phyloP scores from a whole-genome alignment of 257 asterid genomes.

The Fraxinus cuspidata region DNA sequence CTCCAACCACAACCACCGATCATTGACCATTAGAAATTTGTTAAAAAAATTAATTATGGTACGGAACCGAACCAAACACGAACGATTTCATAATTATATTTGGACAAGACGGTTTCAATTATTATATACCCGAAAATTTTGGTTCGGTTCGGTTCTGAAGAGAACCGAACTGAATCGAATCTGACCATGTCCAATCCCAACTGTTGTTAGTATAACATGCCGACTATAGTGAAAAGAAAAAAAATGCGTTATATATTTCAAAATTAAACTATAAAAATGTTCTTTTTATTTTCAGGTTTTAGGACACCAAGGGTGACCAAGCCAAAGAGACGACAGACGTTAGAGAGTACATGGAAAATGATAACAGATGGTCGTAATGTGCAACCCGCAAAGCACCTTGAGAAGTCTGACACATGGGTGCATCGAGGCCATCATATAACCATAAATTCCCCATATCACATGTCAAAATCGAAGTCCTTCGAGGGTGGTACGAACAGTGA shows the following conservation, averaged over 20 bases:
- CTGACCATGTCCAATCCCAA: too few relatives aligned
- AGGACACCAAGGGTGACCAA: slow-evolving; percentile 29
- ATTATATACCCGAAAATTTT: too few relatives aligned
- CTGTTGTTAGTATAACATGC: not conserved
- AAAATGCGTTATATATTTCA: not conserved
- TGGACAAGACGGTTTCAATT: too few relatives aligned
- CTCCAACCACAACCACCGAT: too few relatives aligned
- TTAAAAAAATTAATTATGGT: too few relatives aligned
- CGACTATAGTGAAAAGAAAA: not conserved
- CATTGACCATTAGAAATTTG: too few relatives aligned
- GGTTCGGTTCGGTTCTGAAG: too few relatives aligned
- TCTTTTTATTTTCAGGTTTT: slow-evolving; percentile 19
- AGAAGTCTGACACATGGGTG: slow-evolving; percentile 17
- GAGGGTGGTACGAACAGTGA: slow-evolving; percentile 4
- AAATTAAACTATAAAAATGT: not conserved
- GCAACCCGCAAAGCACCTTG: slow-evolving; percentile 21
- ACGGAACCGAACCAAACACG: too few relatives aligned
- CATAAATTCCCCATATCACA: not conserved
- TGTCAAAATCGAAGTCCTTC: not conserved
- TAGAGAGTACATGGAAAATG: slow-evolving; percentile 69
- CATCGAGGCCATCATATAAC: slow-evolving; percentile 4
- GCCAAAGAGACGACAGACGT: slow-evolving; percentile 37
- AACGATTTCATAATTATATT: too few relatives aligned
- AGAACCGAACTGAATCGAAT: too few relatives aligned
- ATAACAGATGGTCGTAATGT: slow-evolving; percentile 42